A percentile compares a stretch with the other conserved stretches of the same genome.
Evolutionary conservation across 2,329 filamentous ascomycete species (phyloP).

Genomic region (Elsinoe arachidis): DNA sequence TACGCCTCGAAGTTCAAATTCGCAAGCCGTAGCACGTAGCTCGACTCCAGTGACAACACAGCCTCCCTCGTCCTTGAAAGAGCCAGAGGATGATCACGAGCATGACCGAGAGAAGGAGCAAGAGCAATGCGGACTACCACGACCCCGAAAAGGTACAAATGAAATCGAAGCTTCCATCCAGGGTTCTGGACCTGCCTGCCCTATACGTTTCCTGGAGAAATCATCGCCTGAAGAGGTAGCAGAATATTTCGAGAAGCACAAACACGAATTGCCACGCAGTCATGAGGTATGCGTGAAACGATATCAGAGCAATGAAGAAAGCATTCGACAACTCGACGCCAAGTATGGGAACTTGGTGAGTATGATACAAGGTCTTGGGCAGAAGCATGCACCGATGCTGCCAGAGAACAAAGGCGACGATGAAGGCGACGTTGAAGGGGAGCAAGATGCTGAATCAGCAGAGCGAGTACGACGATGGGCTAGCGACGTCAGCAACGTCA

Average conservation of each 20-base stretch:
- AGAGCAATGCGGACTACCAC: slow-evolving; percentile 18
- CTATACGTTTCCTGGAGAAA: slow-evolving; percentile 85
- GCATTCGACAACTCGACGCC: slow-evolving; percentile 79
- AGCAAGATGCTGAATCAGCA: slow-evolving; percentile 42
- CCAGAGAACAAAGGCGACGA: slow-evolving; percentile 47
- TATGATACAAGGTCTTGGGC: slow-evolving; percentile 86
- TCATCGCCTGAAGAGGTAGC: slow-evolving; percentile 91
- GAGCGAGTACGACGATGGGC: slow-evolving; percentile 82
- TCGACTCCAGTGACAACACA: background rate
- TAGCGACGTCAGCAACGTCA: slow-evolving; percentile 49
- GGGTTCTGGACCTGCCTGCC: slow-evolving; percentile 57
- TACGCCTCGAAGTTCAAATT: slow-evolving; percentile 11
- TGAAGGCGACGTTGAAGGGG: slow-evolving; percentile 39
- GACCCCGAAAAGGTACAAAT: slow-evolving; percentile 10
- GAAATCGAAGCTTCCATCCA: slow-evolving; percentile 16
- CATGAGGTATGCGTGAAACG: slow-evolving; percentile 87
- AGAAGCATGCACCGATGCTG: slow-evolving; percentile 80
- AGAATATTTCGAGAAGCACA: slow-evolving; percentile 87
- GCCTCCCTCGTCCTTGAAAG: background rate
- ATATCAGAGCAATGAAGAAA: slow-evolving; percentile 78
- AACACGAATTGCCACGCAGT: slow-evolving; percentile 86
- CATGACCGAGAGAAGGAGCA: background rate
- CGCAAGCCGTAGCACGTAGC: slow-evolving; percentile 9
- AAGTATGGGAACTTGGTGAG: slow-evolving; percentile 88
- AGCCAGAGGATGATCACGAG: background rate